A percentile compares a stretch with the other conserved stretches of the same genome.
Conservation (phyloP, 805 yeast genomes). For the Hanseniaspora occidentalis region DNA sequence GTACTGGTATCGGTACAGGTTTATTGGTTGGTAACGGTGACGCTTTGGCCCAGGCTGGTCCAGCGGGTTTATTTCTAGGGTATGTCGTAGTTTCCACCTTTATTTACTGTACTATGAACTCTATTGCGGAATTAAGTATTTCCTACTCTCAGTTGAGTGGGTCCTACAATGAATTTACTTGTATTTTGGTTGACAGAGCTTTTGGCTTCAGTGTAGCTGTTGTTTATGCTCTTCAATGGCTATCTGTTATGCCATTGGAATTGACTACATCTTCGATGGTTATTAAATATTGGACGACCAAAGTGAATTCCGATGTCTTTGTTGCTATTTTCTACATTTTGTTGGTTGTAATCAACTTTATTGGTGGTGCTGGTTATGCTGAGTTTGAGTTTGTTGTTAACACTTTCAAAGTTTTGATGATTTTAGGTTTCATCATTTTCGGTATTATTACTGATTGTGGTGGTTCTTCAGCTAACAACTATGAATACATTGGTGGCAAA, state of each 20-base stretch:
- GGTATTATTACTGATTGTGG: constrained; percentile 45
- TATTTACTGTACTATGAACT: constrained; percentile 45
- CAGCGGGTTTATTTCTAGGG: constrained; percentile 38
- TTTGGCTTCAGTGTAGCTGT: constrained; percentile 64
- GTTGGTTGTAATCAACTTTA: constrained; percentile 39
- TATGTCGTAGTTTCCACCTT: constrained; percentile 43
- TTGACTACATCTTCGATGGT: constrained; percentile 46
- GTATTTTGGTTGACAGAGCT: constrained; percentile 45
- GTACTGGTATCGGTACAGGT: constrained; percentile 78
- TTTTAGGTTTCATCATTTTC: constrained; percentile 44
- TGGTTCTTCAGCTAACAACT: constrained; percentile 31
- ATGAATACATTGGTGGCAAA: constrained; percentile 36
- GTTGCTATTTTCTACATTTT: constrained; percentile 41
- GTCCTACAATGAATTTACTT: constrained; percentile 27
- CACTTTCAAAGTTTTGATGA: constrained; percentile 41
- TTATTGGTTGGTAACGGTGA: constrained; percentile 45
- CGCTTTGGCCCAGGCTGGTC: constrained; percentile 33
- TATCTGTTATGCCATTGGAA: constrained; percentile 52
- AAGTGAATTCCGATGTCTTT: constrained; percentile 39
- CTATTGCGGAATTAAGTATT: constrained; percentile 39
- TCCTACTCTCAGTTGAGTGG: constrained; percentile 27
- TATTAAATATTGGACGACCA: constrained; percentile 35
- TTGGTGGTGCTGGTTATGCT: constrained; percentile 54
- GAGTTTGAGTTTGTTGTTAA: constrained; percentile 54
- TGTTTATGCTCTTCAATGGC: constrained; percentile 53